Evolutionary conservation across 2,329 filamentous ascomycete genomes (phyloP), one percentile per base, ranked within the genome.

Genomic region (Paradendryphiella salina): DNA sequence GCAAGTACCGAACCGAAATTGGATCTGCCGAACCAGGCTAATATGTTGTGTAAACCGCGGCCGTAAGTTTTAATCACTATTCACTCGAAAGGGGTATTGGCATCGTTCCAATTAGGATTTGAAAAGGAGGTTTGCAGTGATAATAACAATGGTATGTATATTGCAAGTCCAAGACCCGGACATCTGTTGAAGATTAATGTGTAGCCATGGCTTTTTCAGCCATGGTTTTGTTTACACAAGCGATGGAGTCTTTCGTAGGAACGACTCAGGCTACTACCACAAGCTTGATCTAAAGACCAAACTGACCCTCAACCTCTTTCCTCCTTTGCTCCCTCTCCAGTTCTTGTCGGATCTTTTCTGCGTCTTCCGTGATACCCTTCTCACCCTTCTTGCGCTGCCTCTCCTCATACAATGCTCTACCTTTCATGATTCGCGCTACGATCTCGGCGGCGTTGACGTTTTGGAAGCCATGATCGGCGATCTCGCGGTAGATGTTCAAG

Each of bases 371-470:
- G 39, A 86, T 81, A 0, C 87, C 86, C 77, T 99, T 99, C 60
- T 90, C 83, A 9, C 92, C 88, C 78, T 99, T 99, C 61, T 87
- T 85, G 44, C 89, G 81, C 78, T 99, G 94, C 53, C 94, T 81
- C 65, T 90, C 94, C 76, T 97, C 93, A 73, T 96, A 99, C 69
- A 90, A 82, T 52, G 87, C 87, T 28, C 92, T 82, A 65, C 90
- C 92, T 73, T 86, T 88, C 79, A 97, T 80, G 69, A 99, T 99
- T 26, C 94, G 81, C 61, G 88, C 84, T 39, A 99, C 92, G 63
- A 99, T 97, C 63, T 94, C 87, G 3, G 86, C 91, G 0, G 93
- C 91, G 73, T 97, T 96, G 57, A 97, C 91, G 54, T 91, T 82
- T 58, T 89, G 82, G 71, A 93, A 99, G 15, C 84, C 79, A 75